These are phyloP conservation scores for Pyrenochaeta sp. DNA, from an alignment of 2,329 filamentous ascomycete species.

Conservation along the genomic window DNA sequence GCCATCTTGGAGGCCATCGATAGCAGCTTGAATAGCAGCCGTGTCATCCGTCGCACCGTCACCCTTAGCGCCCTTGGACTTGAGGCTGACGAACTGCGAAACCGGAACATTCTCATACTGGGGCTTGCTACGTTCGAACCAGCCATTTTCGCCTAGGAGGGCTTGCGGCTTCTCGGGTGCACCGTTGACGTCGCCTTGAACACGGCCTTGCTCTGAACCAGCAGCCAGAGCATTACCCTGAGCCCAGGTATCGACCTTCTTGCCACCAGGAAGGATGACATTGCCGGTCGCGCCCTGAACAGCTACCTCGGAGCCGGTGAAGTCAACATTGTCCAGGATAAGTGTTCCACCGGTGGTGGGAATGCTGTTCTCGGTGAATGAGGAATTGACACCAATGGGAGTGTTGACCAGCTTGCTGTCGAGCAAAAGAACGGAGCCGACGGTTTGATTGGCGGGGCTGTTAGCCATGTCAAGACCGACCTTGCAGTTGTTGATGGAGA, in stretches of 20 bases:
- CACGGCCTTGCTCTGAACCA: constrained; percentile 51
- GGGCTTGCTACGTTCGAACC: constrained; percentile 88
- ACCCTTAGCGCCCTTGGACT: constrained; percentile 81
- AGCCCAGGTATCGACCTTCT: constrained; percentile 74
- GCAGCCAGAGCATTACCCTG: constrained; percentile 79
- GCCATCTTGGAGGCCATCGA: constrained; percentile 71
- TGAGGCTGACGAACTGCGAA: constrained; percentile 83
- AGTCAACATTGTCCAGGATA: constrained; percentile 89
- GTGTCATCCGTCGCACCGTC: constrained; percentile 91
- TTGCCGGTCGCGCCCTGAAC: constrained; percentile 67
- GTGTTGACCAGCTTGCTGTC: constrained; percentile 84
- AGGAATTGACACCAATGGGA: constrained; percentile 77
- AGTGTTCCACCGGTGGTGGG: constrained; percentile 80
- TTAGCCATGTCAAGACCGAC: constrained; percentile 61
- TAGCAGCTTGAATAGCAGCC: constrained; percentile 77
- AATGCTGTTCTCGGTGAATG: constrained; percentile 74
- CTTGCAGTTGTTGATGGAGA: constrained; percentile 57
- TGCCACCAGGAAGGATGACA: constrained; percentile 73
- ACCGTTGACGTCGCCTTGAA: constrained; percentile 63
- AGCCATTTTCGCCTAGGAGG: constrained; percentile 71
- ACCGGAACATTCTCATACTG: constrained; percentile 77
- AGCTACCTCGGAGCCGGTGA: constrained; percentile 72
- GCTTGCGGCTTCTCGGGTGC: constrained; percentile 69
- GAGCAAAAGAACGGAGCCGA: constrained; percentile 84
- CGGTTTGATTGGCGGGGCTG: constrained; percentile 71